Evolutionary conservation across 1,139 yeast genomes (phyloP), one percentile per base, ranked within the genome.

Genomic region (Diutina sp.): DNA sequence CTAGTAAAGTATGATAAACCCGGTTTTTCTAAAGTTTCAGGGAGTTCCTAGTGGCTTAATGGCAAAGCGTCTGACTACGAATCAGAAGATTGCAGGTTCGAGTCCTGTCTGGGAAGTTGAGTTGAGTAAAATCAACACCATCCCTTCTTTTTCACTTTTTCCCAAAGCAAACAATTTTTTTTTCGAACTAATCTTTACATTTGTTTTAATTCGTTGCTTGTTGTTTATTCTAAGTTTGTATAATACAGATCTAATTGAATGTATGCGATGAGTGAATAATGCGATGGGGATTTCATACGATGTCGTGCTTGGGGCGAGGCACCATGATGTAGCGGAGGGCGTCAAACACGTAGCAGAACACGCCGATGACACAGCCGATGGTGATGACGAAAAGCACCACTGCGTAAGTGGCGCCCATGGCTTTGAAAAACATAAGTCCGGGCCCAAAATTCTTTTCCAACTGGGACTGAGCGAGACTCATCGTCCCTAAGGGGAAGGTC

Each of bases 401-500:
- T 0, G 84, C 84, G 64, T 86, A 87, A 3, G 87, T 76, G 6
- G 84, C 75, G 2, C 87, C 81, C 56, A 88, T 63, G 5, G 83
- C 83, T 60, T 79, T 75, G 69, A 86, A 86, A 3, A 44, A 35
- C 50, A 28, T 41, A 6, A 53, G 29, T 83, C 80, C 48, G n/a
- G 41, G 14, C 66, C 65, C 61, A 83, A 71, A 35, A 12, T 41
- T 60, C 63, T 47, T 74, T 80, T 32, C 38, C 12, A 89, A 66
- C 62, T 80, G 79, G 25, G 73, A 67, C 61, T 82, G 78, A 2
- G 89, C 81, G 25, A 87, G 68, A 0, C 85, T 74, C 85, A 87
- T 84, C 0, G 97, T 89, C 2, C 96, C 97, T 62, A 89, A 66
- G 1, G 97, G 97, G 83, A 90, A 90, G 60, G 96, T 87, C 76